Conservation (phyloP, 2,329 filamentous ascomycete species). For the Aspergillus melleus region DNA sequence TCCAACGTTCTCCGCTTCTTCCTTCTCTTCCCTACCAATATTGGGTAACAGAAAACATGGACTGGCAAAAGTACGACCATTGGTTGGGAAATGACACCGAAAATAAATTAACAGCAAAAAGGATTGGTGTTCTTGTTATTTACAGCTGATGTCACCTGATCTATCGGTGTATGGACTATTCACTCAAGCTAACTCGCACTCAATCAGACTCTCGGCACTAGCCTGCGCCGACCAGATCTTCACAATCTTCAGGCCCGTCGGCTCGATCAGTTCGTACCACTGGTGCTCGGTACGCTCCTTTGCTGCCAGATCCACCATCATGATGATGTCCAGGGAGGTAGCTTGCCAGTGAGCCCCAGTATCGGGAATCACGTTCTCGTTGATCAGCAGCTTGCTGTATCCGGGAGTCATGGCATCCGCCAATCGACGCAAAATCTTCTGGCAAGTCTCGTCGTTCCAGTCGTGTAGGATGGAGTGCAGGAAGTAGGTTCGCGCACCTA, state of each 20-base stretch:
- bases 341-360: conserved; percentile 28
- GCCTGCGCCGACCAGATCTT: conserved; percentile 29
- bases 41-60: no score
- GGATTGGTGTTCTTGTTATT: neutral
- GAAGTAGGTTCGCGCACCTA: conserved; percentile 35
- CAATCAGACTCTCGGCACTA: conserved; percentile 24
- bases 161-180: neutral
- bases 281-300: conserved; percentile 43
- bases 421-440: conserved; percentile 31
- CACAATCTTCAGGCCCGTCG: conserved; percentile 37
- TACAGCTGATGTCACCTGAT: neutral
- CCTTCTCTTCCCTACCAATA: neutral
- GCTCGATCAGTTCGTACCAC: conserved; percentile 36
- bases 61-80: neutral
- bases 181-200: conserved; percentile 20
- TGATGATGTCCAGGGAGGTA: conserved; percentile 41
- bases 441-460: conserved; percentile 34
- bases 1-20: no score
- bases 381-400: conserved; percentile 46
- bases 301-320: conserved; percentile 41
- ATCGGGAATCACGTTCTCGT: conserved; percentile 45
- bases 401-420: conserved; percentile 36
- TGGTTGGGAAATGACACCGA: neutral
- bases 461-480: conserved; percentile 25
- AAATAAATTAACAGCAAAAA: no score